Evolutionary conservation across 1,284 basidiomycete genomes (phyloP).

Genomic region (Ganoderma leucocontextum): DNA sequence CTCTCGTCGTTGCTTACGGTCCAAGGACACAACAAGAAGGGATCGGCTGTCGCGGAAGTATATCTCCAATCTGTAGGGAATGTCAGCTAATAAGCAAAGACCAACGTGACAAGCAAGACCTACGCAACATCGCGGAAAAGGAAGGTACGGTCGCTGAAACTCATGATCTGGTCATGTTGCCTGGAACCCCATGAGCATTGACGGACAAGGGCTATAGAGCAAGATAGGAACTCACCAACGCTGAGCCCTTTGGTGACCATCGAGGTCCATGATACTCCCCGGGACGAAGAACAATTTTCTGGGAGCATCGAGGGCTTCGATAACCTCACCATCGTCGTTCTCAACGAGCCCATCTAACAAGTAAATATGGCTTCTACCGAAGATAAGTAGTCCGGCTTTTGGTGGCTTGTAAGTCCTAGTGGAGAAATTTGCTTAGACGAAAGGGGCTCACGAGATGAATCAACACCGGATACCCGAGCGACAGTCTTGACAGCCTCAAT

Average conservation of each 20-base stretch:
- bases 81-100: neutral
- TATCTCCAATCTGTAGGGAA: constrained; percentile 74
- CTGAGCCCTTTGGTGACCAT: constrained; percentile 78
- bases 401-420: neutral
- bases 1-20: constrained; percentile 70
- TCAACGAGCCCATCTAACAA: constrained; percentile 95
- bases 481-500: constrained; percentile 92
- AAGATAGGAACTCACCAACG: constrained; percentile 65
- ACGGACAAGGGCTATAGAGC: neutral
- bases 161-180: constrained; percentile 82
- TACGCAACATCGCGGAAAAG: constrained; percentile 91
- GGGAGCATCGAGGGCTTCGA: constrained; percentile 89
- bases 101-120: constrained; percentile 42
- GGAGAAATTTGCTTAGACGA: neutral
- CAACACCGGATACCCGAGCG: constrained; percentile 86
- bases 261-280: constrained; percentile 83
- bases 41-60: constrained; percentile 92
- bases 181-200: constrained; percentile 49
- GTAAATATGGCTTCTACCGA: constrained; percentile 87
- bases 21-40: constrained; percentile 80
- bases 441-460: constrained; percentile 77
- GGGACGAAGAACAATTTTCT: constrained; percentile 85
- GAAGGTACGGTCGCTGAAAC: constrained; percentile 84
- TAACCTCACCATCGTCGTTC: constrained; percentile 86
- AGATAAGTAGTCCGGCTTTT: constrained; percentile 85